Conservation (phyloP, 768 basidiomycete species). For the Pleurotus tuoliensis region DNA sequence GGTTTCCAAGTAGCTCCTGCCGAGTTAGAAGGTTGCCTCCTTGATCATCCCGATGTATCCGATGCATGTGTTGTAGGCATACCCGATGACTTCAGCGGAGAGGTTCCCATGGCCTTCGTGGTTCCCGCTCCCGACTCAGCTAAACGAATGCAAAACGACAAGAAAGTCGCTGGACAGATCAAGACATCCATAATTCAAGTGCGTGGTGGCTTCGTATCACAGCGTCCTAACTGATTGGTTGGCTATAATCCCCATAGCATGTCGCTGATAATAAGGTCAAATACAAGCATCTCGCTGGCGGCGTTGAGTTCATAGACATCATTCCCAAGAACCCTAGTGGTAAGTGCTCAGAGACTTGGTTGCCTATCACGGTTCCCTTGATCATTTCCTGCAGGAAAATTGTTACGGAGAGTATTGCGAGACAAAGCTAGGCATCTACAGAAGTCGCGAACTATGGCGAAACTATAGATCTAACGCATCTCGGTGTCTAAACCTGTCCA, state of each 20-base stretch:
- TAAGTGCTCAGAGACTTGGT: constrained; percentile 21
- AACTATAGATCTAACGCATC: constrained; percentile 12
- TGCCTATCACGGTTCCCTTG: background rate
- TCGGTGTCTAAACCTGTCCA: no score
- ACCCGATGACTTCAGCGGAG: constrained; percentile 48
- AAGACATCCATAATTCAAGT: constrained; percentile 10
- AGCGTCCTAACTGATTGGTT: background rate
- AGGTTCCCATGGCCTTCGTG: constrained; percentile 51
- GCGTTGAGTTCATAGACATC: constrained; percentile 48
- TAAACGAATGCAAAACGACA: constrained; percentile 15
- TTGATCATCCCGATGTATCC: constrained; percentile 35
- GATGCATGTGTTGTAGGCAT: constrained; percentile 44
- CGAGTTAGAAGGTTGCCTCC: constrained; percentile 40
- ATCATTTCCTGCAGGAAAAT: constrained; percentile 3
- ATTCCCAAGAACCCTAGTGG: constrained; percentile 68
- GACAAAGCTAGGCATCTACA: constrained; percentile 39
- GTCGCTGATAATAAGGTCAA: constrained; percentile 50
- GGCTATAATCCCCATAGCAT: constrained; percentile 28
- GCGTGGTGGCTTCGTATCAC: background rate
- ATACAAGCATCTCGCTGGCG: constrained; percentile 59
- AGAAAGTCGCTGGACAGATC: constrained; percentile 10
- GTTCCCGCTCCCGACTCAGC: constrained; percentile 31
- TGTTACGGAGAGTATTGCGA: constrained; percentile 44
- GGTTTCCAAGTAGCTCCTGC: constrained; percentile 28
- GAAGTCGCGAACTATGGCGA: constrained; percentile 15